Conservation (phyloP, 2,329 filamentous ascomycete species). For the Didymella segeticola region DNA sequence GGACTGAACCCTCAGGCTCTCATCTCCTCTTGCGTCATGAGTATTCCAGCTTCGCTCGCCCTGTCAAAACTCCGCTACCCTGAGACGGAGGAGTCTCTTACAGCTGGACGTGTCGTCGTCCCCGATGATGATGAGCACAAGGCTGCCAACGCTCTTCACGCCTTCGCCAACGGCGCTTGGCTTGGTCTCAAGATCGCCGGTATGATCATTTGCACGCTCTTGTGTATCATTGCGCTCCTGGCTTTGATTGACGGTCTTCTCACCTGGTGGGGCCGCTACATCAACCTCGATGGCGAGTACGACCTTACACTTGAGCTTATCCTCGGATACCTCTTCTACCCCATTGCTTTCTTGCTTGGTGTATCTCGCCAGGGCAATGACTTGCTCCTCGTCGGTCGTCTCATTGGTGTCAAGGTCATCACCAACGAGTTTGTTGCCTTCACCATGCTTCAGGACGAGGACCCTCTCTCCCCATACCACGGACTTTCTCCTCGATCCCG, state of each 20-base stretch:
- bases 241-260: constrained; percentile 77
- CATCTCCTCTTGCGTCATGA: constrained; percentile 94
- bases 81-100: constrained; percentile 85
- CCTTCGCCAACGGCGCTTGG: constrained; percentile 85
- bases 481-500: constrained; percentile 71
- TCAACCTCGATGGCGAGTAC: constrained; percentile 71
- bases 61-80: constrained; percentile 90
- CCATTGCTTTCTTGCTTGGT: constrained; percentile 80
- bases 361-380: constrained; percentile 67
- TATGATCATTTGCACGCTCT: constrained; percentile 79
- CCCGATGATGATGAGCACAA: constrained; percentile 79
- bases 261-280: constrained; percentile 83
- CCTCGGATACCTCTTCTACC: constrained; percentile 78
- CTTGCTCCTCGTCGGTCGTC: constrained; percentile 73
- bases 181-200: constrained; percentile 85
- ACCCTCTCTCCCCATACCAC: constrained; percentile 59
- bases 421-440: constrained; percentile 86
- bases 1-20: constrained; percentile 85
- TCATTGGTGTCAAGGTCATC: constrained; percentile 87
- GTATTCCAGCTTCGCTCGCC: constrained; percentile 87
- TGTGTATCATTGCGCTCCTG: constrained; percentile 82
- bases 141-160: constrained; percentile 81
- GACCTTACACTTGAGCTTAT: constrained; percentile 77
- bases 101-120: constrained; percentile 79
- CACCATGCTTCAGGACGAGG: constrained; percentile 57